Evolutionary conservation across 768 basidiomycete genomes (phyloP), one percentile per base, ranked within the genome.

Genomic region (Termitomyces sp.): DNA sequence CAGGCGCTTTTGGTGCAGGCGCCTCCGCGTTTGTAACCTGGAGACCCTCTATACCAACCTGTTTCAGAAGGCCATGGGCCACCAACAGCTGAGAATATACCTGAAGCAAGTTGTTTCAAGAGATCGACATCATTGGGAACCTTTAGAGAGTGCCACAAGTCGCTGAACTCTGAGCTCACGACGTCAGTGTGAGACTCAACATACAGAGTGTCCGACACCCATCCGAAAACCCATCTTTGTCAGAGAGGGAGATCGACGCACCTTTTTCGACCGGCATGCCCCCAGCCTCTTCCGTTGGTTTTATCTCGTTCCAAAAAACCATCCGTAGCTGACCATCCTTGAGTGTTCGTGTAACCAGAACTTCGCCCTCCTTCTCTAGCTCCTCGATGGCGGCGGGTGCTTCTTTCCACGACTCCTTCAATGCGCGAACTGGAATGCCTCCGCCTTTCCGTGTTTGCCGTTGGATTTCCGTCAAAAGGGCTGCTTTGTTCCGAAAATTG

Each of bases 341-440:
- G 49, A 81, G 73, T 0, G 90, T 90, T 46, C 93, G 80, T 18
- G 90, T 94, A n/a, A 93, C 89, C 41, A 94, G 79, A 1, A 94
- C 90, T 56, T 93, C 89, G 0, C 92, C 92, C 64, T 91, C 88
- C 66, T 88, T 83, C 69, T 93, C 92, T n/a, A 95, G 77, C 70
- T 94, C 91, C 67, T 94, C 91, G 45, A 95, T 86, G 0, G 89
- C 90, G 45, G 79, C 74, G 1, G 88, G 87, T 0, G 93, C 90
- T 62, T 91, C 90, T 64, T 91, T 89, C 92, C 94, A 97, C 14
- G 90, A 88, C 68, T 96, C 93, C 66, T 94, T 93, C 43, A 97
- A 74, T 1, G 85, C 79, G 20, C 91, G 84, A 32, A 96, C 87
- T 14, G 91, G 83, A 32, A 96, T 84, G 3, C 93, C 93, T 2